Percentiles rank a stretch among this genome's conserved stretches.
These are phyloP conservation scores for Neurospora sp. DNA, from an alignment of 2,329 filamentous ascomycete genomes.

Conservation along the genomic window DNA sequence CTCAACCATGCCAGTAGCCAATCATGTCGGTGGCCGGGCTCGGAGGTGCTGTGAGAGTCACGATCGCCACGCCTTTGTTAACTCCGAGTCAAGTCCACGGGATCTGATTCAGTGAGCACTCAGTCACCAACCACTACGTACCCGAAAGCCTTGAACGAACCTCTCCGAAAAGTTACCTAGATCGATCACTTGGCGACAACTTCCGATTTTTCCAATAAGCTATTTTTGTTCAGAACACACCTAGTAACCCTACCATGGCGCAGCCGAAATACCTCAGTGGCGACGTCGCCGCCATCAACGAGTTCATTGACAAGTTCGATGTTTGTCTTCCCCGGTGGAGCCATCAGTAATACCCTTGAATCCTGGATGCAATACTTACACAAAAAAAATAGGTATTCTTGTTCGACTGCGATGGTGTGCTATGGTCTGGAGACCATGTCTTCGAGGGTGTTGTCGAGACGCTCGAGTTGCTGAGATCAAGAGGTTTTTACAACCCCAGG, in stretches of 20 bases:
- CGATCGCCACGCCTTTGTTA: not conserved
- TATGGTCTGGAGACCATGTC: slow-evolving; percentile 91
- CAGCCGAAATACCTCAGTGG: slow-evolving; percentile 64
- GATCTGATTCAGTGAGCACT: not conserved
- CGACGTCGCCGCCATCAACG: slow-evolving; percentile 63
- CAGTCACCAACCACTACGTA: not conserved
- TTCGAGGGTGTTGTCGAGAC: slow-evolving; percentile 82
- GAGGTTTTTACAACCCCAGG: slow-evolving; percentile 42
- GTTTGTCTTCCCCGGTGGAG: slow-evolving; percentile 43
- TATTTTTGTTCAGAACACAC: not conserved
- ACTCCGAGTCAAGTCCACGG: not conserved
- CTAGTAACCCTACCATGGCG: slow-evolving; percentile 19
- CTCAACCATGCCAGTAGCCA: not conserved
- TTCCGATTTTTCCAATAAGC: not conserved
- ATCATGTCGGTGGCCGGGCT: not conserved
- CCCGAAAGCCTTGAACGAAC: not conserved
- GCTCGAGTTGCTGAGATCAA: slow-evolving; percentile 68
- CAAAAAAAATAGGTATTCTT: slow-evolving; percentile 61
- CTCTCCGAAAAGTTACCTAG: not conserved
- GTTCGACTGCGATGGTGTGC: slow-evolving; percentile 94
- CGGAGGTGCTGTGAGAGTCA: not conserved
- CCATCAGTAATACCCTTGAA: not conserved
- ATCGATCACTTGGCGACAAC: not conserved
- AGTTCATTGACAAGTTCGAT: slow-evolving; percentile 86
- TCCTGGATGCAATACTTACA: slow-evolving; percentile 4